A percentile compares a stretch with the other conserved stretches of the same genome.
These are phyloP conservation scores for Pythium angustatum DNA, from an alignment of 352 stramenopile species.

Conservation along the genomic window DNA sequence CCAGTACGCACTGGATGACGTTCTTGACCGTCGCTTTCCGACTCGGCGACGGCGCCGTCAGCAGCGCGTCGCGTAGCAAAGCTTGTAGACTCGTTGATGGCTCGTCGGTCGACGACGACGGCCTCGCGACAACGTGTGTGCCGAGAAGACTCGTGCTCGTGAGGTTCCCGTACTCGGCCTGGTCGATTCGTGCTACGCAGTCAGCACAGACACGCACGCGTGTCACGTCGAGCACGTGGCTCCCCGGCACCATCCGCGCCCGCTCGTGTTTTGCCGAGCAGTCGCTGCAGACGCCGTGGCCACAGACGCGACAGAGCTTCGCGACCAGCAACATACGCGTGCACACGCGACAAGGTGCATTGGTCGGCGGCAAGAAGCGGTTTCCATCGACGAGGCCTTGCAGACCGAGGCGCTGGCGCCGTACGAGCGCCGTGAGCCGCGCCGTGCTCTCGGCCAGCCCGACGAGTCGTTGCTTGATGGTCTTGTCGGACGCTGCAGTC, in stretches of 20 bases:
- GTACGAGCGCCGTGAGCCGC: slow-evolving; percentile 46
- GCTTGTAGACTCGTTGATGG: background rate
- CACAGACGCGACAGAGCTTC: slow-evolving; percentile 59
- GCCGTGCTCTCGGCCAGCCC: slow-evolving; percentile 8
- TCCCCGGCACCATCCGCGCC: background rate
- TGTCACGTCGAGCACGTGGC: slow-evolving; percentile 2
- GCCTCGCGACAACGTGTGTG: slow-evolving; percentile 30
- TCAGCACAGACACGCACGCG: slow-evolving; percentile 44
- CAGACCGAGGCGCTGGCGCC: slow-evolving; percentile 54
- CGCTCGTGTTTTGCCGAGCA: slow-evolving; percentile 41
- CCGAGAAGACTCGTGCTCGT: slow-evolving; percentile 24
- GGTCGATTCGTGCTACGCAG: slow-evolving; percentile 52
- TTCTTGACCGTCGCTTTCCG: background rate
- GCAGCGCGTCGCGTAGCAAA: slow-evolving; percentile 27
- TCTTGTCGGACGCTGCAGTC: background rate
- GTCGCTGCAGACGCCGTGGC: slow-evolving; percentile 50
- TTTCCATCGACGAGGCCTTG: slow-evolving; percentile 42
- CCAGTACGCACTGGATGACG: background rate
- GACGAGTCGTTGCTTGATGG: slow-evolving; percentile 20
- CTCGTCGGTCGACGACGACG: background rate
- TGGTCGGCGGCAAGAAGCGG: slow-evolving; percentile 29
- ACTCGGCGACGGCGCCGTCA: slow-evolving; percentile 17
- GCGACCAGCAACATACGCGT: slow-evolving; percentile 40
- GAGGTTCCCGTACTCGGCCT: slow-evolving; percentile 48
- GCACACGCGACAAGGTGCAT: slow-evolving; percentile 42